Conservation (phyloP, 345 rosid species). For the Populus tremula region DNA sequence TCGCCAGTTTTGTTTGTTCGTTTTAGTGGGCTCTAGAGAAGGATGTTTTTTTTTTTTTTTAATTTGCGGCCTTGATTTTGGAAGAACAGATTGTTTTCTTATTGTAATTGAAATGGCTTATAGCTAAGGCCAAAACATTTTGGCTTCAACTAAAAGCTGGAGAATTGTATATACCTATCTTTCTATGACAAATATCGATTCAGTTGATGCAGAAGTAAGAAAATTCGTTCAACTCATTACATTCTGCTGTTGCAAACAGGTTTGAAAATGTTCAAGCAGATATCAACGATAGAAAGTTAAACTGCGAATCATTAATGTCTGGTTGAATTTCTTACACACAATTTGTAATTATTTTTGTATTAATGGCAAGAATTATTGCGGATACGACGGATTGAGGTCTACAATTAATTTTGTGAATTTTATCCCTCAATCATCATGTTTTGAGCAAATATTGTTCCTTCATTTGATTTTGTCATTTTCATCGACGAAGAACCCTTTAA, state of each 20-base stretch:
- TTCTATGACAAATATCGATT: neutral
- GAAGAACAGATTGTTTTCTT: neutral
- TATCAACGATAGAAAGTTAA: no score
- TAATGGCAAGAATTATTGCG: no score
- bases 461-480: no score
- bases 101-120: neutral
- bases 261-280: neutral
- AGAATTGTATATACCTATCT: neutral
- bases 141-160: constrained; percentile 7
- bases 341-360: no score
- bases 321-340: neutral
- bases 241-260: neutral
- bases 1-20: neutral
- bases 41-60: constrained; percentile 8
- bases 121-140: constrained; percentile 1
- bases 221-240: neutral
- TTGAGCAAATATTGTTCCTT: no score
- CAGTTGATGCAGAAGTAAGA: neutral
- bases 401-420: no score
- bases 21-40: neutral
- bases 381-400: no score
- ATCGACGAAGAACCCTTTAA: no score
- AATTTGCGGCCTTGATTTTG: constrained; percentile 1
- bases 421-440: no score
- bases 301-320: neutral